Evolutionary conservation across 495 filamentous ascomycete species (phyloP), one percentile per base, ranked within the genome.

Genomic region (Podospora bellae-mahoneyi): DNA sequence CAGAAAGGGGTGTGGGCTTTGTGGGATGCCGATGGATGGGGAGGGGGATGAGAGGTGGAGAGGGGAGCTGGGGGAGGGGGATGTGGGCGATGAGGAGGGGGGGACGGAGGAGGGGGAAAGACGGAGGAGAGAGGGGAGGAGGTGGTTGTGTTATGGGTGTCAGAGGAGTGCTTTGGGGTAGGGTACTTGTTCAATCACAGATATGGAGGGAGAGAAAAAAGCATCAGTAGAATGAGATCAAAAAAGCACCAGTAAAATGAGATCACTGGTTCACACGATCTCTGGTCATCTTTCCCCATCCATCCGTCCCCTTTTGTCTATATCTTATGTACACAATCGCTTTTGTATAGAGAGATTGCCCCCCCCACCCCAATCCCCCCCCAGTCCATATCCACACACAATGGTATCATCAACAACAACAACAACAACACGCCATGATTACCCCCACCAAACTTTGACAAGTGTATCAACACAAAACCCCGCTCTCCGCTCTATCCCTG

Each of bases 121-220:
- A 16, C 7, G 13, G 6, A 9, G 9, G 39, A 71, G 61, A 1
- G 71, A 32, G 18, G 69, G 27, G 0, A 67, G 7, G 60, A 59
- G 64, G 59, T 32, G 68, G 67, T 66, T 86, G 57, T 86, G 84
- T 69, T 86, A 86, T 71, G 84, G 84, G 20, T 86, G 84, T 70
- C 77, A 84, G 72, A 79, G 84, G 69, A 81, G 82, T 60, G 76
- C 79, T 20, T 73, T 72, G 26, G 81, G 80, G 30, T 83, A 62
- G 68, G 5, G 54, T 48, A 10, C 7, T 48, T 39, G 10, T 10
- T 48, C 9, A 13, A 13, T 18, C 39, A 48, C 15, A 16, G 15
- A 48, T 48, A 48, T 16, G 2, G 2, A 48, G 18, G 2, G 39
- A 48, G 39, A 16, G 13, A 48, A 48, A 48, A 48, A 48, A 18